These are phyloP conservation scores for Colletotrichum sp. DNA, from an alignment of 2,329 filamentous ascomycete genomes.

Conservation along the genomic window DNA sequence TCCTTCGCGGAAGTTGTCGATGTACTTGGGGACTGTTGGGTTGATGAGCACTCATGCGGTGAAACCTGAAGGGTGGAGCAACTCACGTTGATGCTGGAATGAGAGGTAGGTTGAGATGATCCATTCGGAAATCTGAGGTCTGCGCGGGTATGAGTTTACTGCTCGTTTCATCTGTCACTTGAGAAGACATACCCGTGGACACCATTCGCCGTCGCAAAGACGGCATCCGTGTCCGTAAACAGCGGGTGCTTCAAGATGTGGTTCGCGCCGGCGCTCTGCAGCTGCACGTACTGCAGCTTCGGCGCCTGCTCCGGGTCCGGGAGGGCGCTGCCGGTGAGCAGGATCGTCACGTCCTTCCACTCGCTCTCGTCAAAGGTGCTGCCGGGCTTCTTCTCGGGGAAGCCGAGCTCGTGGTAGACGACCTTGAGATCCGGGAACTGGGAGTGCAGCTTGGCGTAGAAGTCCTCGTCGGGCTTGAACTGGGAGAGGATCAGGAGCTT, in stretches of 20 bases:
- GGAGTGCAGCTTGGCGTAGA: slow-evolving; percentile 39
- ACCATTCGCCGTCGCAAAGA: slow-evolving; percentile 61
- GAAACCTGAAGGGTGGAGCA: neutral
- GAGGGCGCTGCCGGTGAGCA: slow-evolving; percentile 47
- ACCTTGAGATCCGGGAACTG: slow-evolving; percentile 51
- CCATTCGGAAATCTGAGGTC: slow-evolving; percentile 64
- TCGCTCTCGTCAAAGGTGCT: slow-evolving; percentile 36
- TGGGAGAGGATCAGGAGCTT: slow-evolving; percentile 49
- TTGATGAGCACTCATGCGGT: neutral
- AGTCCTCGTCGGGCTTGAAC: slow-evolving; percentile 32
- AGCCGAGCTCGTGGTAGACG: slow-evolving; percentile 30
- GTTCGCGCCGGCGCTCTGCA: slow-evolving; percentile 60
- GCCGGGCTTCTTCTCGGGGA: slow-evolving; percentile 29
- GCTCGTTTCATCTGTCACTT: neutral
- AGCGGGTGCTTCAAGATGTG: slow-evolving; percentile 49
- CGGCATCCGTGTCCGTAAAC: slow-evolving; percentile 54
- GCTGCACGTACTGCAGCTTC: slow-evolving; percentile 57
- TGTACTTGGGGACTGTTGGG: slow-evolving; percentile 47
- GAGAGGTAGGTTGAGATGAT: slow-evolving; percentile 57
- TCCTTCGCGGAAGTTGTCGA: slow-evolving; percentile 45
- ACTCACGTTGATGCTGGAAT: slow-evolving; percentile 51
- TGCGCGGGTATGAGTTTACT: slow-evolving; percentile 22
- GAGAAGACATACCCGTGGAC: slow-evolving; percentile 52
- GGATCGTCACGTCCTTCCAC: slow-evolving; percentile 55
- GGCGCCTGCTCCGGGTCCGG: slow-evolving; percentile 48